Conservation (phyloP, 2,329 filamentous ascomycete genomes). For the Colletotrichum sp. region DNA sequence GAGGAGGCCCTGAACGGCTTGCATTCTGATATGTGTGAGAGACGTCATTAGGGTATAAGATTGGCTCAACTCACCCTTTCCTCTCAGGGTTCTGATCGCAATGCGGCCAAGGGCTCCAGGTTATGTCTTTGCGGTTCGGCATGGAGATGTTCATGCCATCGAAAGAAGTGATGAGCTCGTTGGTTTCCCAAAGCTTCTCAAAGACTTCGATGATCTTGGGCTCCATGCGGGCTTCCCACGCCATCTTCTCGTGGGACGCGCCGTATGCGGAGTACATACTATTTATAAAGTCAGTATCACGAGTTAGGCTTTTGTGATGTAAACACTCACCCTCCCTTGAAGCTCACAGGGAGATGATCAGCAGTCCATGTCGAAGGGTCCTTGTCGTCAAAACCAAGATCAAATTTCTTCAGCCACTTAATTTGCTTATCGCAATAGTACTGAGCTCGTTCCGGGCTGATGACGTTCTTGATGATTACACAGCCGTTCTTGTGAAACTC, state of each 20-base stretch:
- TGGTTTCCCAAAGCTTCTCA: slow-evolving; percentile 43
- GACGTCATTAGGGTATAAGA: fast-evolving
- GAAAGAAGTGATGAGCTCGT: slow-evolving; percentile 30
- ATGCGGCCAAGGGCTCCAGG: slow-evolving; percentile 48
- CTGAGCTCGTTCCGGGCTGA: slow-evolving; percentile 39
- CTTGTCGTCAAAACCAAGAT: slow-evolving; percentile 42
- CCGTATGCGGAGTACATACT: slow-evolving; percentile 46
- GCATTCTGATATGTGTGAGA: slow-evolving; percentile 24
- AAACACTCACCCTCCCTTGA: slow-evolving; percentile 37
- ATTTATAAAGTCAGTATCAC: not conserved
- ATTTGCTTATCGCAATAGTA: slow-evolving; percentile 44
- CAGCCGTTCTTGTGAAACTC: slow-evolving; percentile 47
- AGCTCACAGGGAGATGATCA: slow-evolving; percentile 45
- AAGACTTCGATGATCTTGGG: slow-evolving; percentile 44
- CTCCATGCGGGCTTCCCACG: slow-evolving; percentile 48
- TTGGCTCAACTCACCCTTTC: slow-evolving; percentile 35
- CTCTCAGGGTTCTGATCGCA: slow-evolving; percentile 45
- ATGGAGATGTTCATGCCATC: slow-evolving; percentile 45
- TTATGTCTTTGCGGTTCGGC: slow-evolving; percentile 42
- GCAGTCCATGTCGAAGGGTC: slow-evolving; percentile 44
- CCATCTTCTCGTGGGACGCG: slow-evolving; percentile 44
- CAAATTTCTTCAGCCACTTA: slow-evolving; percentile 46
- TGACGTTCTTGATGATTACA: slow-evolving; percentile 43
- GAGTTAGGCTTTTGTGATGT: not conserved
- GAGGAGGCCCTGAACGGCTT: slow-evolving; percentile 45